A percentile compares a stretch with the other conserved stretches of the same genome.
Evolutionary conservation across 1,139 yeast genomes (phyloP).

Genomic region (Candida sanyaensis): DNA sequence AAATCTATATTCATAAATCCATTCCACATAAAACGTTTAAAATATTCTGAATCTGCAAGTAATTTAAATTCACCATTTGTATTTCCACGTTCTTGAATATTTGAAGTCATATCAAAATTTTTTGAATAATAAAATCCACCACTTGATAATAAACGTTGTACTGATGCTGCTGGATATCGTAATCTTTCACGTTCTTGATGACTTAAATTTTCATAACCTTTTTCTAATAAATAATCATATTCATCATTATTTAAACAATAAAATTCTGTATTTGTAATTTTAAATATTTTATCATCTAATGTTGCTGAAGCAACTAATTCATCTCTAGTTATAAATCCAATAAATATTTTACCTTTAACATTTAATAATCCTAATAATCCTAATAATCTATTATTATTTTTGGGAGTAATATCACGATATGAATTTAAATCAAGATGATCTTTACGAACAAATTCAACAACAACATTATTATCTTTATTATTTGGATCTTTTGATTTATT

Average conservation of each 20-base stretch:
- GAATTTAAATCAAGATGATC: conserved; percentile 37
- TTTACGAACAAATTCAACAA: conserved; percentile 52
- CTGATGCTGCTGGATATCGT: conserved; percentile 61
- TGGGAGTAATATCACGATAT: conserved; percentile 44
- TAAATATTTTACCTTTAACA: conserved; percentile 53
- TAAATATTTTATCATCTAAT: conserved; percentile 51
- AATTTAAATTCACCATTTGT: conserved; percentile 27
- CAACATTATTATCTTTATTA: conserved; percentile 29
- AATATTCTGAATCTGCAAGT: conserved; percentile 49
- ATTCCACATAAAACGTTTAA: conserved; percentile 68
- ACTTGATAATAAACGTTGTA: conserved; percentile 55
- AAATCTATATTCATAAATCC: conserved; percentile 57
- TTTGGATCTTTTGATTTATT: conserved; percentile 5
- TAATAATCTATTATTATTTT: conserved; percentile 31
- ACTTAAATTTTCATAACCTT: conserved; percentile 21
- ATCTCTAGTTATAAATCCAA: conserved; percentile 61
- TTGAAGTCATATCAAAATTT: conserved; percentile 65
- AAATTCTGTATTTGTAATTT: conserved; percentile 60
- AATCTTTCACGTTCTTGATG: conserved; percentile 17
- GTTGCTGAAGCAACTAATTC: conserved; percentile 61
- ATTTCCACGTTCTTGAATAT: conserved; percentile 56
- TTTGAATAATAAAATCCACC: conserved; percentile 70
- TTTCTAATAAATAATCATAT: conserved; percentile 42
- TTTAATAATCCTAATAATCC: conserved; percentile 65
- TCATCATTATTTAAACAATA: conserved; percentile 60